Evolutionary conservation across 2,329 filamentous ascomycete genomes (phyloP).

Genomic region (Ilyonectria destructans): DNA sequence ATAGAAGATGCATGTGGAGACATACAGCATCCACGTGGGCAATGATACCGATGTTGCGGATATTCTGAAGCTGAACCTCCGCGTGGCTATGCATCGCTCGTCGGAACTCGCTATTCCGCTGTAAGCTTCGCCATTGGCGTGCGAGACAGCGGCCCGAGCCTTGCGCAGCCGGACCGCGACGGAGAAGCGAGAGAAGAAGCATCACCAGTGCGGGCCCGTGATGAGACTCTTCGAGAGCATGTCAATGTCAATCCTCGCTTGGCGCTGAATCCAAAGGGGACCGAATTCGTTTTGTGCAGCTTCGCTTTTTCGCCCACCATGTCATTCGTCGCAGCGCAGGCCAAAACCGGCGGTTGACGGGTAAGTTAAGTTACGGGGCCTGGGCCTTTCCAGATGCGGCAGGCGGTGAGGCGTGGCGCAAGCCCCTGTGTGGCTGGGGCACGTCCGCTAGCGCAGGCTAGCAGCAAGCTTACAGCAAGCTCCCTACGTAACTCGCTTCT

Average conservation of each 20-base stretch:
- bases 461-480: constrained; percentile 23
- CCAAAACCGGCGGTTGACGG: constrained; percentile 22
- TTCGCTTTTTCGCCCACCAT: constrained; percentile 36
- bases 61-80: constrained; percentile 63
- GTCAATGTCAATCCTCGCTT: constrained; percentile 28
- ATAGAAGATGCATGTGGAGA: background rate
- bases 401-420: constrained; percentile 33
- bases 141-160: constrained; percentile 42
- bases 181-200: constrained; percentile 45
- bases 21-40: constrained; percentile 94
- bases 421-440: constrained; percentile 32
- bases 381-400: constrained; percentile 7
- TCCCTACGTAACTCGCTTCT: constrained; percentile 43
- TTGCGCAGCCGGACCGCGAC: constrained; percentile 40
- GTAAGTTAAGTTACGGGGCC: background rate
- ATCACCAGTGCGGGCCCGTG: constrained; percentile 37
- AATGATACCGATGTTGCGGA: constrained; percentile 97
- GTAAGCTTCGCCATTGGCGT: constrained; percentile 43
- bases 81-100: constrained; percentile 42
- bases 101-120: constrained; percentile 32
- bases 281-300: constrained; percentile 11
- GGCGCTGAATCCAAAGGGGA: constrained; percentile 27
- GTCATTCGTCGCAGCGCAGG: constrained; percentile 34
- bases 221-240: constrained; percentile 34
- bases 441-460: constrained; percentile 22